Conservation (phyloP, 768 basidiomycete genomes). For the Collybia sordida region DNA sequence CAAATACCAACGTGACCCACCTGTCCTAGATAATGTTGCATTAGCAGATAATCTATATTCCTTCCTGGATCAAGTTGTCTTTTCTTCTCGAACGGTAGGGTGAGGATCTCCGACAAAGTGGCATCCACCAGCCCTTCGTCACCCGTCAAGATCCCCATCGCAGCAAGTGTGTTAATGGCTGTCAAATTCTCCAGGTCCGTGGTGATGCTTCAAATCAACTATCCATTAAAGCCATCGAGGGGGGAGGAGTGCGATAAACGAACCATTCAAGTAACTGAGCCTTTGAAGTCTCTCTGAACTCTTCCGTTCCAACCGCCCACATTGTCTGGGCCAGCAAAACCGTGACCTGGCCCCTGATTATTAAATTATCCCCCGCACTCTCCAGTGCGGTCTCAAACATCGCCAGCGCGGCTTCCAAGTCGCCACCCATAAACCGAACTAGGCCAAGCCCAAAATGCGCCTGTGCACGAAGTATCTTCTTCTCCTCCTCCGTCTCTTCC, state of each 20-base stretch:
- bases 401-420: conserved; percentile 61
- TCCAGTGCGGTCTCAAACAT: conserved; percentile 68
- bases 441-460: conserved; percentile 72
- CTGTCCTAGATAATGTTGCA: conserved; percentile 72
- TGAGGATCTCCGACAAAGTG: conserved; percentile 77
- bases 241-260: conserved; percentile 17
- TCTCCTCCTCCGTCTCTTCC: conserved; percentile 35
- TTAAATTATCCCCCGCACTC: conserved; percentile 44
- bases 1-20: conserved; percentile 35
- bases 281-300: conserved; percentile 77
- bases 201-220: conserved; percentile 54
- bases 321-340: conserved; percentile 83
- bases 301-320: conserved; percentile 79
- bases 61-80: conserved; percentile 65
- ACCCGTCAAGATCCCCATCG: conserved; percentile 83
- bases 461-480: conserved; percentile 51
- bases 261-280: conserved; percentile 81
- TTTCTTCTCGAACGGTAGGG: conserved; percentile 65
- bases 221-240: conserved; percentile 1
- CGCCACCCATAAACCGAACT: conserved; percentile 63
- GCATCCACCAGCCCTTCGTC: conserved; percentile 85
- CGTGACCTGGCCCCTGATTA: conserved; percentile 63
- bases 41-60: conserved; percentile 70
- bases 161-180: conserved; percentile 81
- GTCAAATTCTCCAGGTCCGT: conserved; percentile 75